Percentiles rank a stretch among this genome's conserved stretches.
Evolutionary conservation across 495 filamentous ascomycete species (phyloP).

Genomic region (Annulohypoxylon maeteangense): DNA sequence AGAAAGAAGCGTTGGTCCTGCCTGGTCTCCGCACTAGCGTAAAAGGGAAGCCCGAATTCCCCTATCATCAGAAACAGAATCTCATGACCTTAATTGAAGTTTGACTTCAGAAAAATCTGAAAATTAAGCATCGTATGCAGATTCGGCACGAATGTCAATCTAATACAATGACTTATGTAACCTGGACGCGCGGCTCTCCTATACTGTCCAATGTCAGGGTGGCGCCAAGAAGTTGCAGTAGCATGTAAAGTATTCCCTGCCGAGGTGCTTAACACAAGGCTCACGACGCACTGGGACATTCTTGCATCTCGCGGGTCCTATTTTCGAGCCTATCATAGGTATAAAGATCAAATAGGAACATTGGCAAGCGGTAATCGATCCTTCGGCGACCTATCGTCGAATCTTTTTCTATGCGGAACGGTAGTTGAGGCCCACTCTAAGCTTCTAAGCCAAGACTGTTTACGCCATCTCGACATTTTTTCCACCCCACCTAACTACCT

Average conservation of each 20-base stretch:
- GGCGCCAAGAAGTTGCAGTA: constrained; percentile 38
- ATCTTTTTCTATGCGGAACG: constrained; percentile 15
- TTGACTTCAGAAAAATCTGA: neutral
- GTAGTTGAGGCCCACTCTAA: constrained; percentile 33
- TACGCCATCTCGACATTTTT: constrained; percentile 21
- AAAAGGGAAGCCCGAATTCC: neutral
- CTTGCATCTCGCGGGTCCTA: constrained; percentile 16
- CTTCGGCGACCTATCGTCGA: constrained; percentile 7
- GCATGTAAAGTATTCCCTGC: constrained; percentile 21
- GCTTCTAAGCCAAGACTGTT: constrained; percentile 26
- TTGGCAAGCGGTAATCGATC: neutral
- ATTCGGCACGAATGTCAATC: constrained; percentile 17
- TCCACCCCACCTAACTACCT: constrained; percentile 20
- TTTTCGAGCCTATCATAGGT: constrained; percentile 21
- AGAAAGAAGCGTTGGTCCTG: neutral
- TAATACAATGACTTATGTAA: constrained; percentile 33
- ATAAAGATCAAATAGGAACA: constrained; percentile 7
- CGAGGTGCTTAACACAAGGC: constrained; percentile 22
- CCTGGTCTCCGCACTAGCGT: neutral
- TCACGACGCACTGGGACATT: constrained; percentile 10
- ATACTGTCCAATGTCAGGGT: constrained; percentile 26
- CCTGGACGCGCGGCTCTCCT: constrained; percentile 40
- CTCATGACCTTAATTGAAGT: neutral
- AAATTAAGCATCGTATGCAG: constrained; percentile 14
- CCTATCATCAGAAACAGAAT: neutral